phyloP scores from a whole-genome alignment of 768 basidiomycete genomes.

The Lyophyllum shimeji region DNA sequence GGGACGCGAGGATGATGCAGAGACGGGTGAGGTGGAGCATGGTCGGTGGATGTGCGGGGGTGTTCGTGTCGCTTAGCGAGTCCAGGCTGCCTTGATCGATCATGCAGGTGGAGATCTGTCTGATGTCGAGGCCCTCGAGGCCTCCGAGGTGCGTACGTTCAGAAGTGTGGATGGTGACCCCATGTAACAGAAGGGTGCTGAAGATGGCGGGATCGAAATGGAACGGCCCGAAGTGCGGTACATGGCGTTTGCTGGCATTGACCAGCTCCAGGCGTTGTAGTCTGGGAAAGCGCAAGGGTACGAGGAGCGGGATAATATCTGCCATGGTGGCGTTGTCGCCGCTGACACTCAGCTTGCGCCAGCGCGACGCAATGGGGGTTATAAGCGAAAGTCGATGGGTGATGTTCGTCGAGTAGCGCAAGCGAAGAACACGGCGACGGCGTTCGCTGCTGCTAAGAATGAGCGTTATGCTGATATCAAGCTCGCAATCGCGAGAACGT shows the following conservation, averaged over 20 bases:
- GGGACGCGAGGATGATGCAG: background rate
- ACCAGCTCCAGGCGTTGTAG: conserved; percentile 5
- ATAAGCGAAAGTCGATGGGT: background rate
- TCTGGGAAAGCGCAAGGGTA: background rate
- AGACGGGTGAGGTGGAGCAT: conserved; percentile 2
- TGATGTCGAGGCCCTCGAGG: conserved; percentile 1
- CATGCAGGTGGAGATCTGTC: conserved; percentile 1
- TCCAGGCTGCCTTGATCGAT: conserved; percentile 6
- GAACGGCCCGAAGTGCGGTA: conserved; percentile 6
- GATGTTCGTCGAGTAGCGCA: background rate
- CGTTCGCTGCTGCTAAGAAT: background rate
- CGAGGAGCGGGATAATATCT: background rate
- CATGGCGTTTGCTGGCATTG: background rate
- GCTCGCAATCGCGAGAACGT: background rate
- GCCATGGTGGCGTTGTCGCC: background rate
- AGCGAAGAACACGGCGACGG: background rate
- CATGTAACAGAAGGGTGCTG: background rate
- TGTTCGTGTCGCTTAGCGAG: background rate
- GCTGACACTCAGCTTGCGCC: background rate
- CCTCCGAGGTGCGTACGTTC: conserved; percentile 1
- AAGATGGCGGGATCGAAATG: conserved; percentile 3
- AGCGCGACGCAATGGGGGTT: background rate
- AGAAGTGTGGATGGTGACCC: conserved; percentile 2
- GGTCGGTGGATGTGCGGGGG: background rate
- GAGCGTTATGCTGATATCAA: background rate